Conservation (phyloP, 192 early-diverging fungal genomes). For the Coemansia sp. region DNA sequence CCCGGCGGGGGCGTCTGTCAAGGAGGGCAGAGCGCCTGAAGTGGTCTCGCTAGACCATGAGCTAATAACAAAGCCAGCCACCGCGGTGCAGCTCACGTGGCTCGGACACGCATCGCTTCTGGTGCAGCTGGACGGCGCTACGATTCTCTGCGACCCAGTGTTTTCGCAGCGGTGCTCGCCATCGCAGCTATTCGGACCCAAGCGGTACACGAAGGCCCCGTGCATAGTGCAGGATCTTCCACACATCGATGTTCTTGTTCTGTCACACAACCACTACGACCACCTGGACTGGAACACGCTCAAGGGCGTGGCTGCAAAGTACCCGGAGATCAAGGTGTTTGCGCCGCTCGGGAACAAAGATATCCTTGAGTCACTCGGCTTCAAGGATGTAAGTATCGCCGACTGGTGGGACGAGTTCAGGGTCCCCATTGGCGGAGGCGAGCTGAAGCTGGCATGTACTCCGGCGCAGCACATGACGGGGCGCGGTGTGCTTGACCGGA, state of each 20-base stretch:
- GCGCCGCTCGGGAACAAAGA: constrained; percentile 76
- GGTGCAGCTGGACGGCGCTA: constrained; percentile 64
- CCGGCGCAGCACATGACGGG: constrained; percentile 62
- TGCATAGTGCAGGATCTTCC: constrained; percentile 67
- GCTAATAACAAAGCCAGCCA: constrained; percentile 11
- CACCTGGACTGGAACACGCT: constrained; percentile 75
- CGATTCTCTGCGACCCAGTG: constrained; percentile 74
- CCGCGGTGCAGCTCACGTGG: constrained; percentile 56
- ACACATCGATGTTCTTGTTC: constrained; percentile 69
- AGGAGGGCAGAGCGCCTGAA: constrained; percentile 28
- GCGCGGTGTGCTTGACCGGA: constrained; percentile 64
- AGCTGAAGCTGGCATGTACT: constrained; percentile 67
- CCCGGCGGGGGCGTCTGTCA: constrained; percentile 13
- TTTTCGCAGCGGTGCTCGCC: constrained; percentile 76
- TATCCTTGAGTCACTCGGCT: constrained; percentile 61
- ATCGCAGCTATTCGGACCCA: constrained; percentile 64
- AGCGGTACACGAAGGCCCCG: constrained; percentile 65
- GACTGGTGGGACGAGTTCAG: constrained; percentile 78
- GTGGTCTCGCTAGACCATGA: constrained; percentile 31
- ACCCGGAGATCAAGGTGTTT: constrained; percentile 59
- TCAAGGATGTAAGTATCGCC: constrained; percentile 60
- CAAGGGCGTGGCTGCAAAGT: constrained; percentile 51
- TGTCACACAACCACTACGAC: constrained; percentile 90
- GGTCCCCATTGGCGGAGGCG: constrained; percentile 10
- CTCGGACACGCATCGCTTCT: constrained; percentile 66